A percentile compares a stretch with the other conserved stretches of the same genome.
Conservation (phyloP, 805 yeast species). For the Peterozyma xylosa region DNA sequence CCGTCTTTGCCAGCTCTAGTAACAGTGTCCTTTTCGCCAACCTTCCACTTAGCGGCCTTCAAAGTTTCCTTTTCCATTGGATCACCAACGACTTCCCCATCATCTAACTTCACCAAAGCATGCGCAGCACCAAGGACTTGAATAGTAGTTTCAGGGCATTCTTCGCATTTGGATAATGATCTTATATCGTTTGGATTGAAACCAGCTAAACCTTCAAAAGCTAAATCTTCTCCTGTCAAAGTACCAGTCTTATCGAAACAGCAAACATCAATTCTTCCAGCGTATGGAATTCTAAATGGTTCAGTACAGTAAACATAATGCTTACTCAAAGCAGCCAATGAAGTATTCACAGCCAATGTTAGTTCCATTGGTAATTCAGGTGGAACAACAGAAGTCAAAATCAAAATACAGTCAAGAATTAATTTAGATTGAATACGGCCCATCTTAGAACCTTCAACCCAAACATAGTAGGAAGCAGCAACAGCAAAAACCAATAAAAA, state of each 20-base stretch:
- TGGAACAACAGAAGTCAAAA: conserved; percentile 95
- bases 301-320: conserved; percentile 93
- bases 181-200: conserved; percentile 41
- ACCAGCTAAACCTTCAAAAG: conserved; percentile 95
- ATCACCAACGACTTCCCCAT: conserved; percentile 97
- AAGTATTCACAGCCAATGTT: conserved; percentile 94
- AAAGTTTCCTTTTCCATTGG: conserved; percentile 98
- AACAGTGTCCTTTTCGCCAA: conserved; percentile 69
- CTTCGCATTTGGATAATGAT: conserved; percentile 44
- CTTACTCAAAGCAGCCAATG: conserved; percentile 81
- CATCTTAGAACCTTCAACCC: conserved; percentile 95
- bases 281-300: conserved; percentile 95
- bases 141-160: conserved; percentile 64
- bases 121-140: conserved; percentile 90
- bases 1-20: conserved; percentile 27
- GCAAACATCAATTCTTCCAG: conserved; percentile 97
- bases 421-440: conserved; percentile 93
- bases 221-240: conserved; percentile 91
- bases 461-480: conserved; percentile 94
- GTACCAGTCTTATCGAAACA: conserved; percentile 99
- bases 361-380: conserved; percentile 99
- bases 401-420: conserved; percentile 90
- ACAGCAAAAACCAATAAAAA: conserved; percentile 87
- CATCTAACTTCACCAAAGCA: conserved; percentile 88
- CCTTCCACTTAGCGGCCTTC: conserved; percentile 78